Evolutionary conservation across 441 rosid genomes (phyloP).

Genomic region (Erodium texanum): DNA sequence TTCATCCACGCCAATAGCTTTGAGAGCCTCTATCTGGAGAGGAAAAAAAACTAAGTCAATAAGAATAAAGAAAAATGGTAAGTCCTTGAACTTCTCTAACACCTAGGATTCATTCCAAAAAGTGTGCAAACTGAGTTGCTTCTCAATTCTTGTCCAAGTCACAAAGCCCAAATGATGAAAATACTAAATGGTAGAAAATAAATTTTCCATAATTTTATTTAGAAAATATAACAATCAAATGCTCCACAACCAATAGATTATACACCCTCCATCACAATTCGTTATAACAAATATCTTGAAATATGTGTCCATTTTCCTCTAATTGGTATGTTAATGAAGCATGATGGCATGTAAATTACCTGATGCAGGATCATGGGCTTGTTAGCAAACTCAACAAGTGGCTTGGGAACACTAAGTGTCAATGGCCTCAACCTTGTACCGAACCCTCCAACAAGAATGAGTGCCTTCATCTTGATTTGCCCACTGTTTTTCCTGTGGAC

Average conservation of each 20-base stretch:
- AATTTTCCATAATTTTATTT: too few relatives aligned
- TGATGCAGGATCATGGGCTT: not conserved
- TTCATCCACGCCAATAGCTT: not conserved
- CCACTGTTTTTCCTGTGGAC: not conserved
- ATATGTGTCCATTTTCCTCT: too few relatives aligned
- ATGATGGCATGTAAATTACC: not conserved
- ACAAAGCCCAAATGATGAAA: too few relatives aligned
- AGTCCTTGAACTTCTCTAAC: too few relatives aligned
- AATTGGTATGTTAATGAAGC: too few relatives aligned
- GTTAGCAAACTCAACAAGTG: not conserved
- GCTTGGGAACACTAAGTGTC: not conserved
- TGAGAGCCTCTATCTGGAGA: not conserved
- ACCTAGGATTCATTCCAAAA: not conserved
- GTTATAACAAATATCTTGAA: too few relatives aligned
- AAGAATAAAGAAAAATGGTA: not conserved
- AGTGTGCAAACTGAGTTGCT: too few relatives aligned
- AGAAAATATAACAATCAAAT: too few relatives aligned
- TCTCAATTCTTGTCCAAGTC: too few relatives aligned
- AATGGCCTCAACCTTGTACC: not conserved
- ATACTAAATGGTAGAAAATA: too few relatives aligned
- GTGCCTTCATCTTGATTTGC: not conserved
- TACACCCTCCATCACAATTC: too few relatives aligned
- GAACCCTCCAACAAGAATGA: conserved; percentile 1
- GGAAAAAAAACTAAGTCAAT: not conserved
- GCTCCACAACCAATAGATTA: too few relatives aligned